Evolutionary conservation across 2,329 filamentous ascomycete species (phyloP).

Genomic region (Phaeoacremonium minimum): DNA sequence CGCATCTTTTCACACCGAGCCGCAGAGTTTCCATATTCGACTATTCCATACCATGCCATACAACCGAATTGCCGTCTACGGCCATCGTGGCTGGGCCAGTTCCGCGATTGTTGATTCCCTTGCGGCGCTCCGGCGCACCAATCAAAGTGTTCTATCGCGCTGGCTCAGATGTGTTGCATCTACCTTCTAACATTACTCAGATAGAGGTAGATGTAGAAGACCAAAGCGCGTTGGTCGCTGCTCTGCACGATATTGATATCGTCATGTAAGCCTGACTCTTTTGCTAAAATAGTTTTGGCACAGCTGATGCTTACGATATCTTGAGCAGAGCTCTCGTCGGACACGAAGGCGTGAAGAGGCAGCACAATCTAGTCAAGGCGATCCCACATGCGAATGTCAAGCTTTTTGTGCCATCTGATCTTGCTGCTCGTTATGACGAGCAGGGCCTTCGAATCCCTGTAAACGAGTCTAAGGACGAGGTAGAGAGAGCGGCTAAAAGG

Average conservation of each 20-base stretch:
- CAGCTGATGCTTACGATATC: not conserved
- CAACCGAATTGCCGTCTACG: constrained; percentile 22
- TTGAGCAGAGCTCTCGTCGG: not conserved
- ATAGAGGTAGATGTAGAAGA: not conserved
- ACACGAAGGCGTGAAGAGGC: not conserved
- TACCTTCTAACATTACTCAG: constrained; percentile 8
- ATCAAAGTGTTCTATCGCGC: constrained; percentile 18
- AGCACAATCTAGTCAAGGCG: not conserved
- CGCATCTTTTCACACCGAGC: too few relatives aligned
- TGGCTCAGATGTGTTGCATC: constrained; percentile 16
- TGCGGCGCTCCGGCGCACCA: constrained; percentile 15
- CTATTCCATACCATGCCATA: constrained; percentile 13
- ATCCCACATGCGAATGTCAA: constrained; percentile 14
- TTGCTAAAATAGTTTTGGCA: not conserved
- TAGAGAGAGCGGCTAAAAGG: constrained; percentile 15
- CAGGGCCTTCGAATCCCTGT: constrained; percentile 14
- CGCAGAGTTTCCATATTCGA: too few relatives aligned
- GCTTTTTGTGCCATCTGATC: constrained; percentile 21
- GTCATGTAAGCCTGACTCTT: not conserved
- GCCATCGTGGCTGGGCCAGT: constrained; percentile 20
- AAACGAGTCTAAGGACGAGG: constrained; percentile 16
- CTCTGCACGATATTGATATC: not conserved
- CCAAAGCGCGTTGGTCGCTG: not conserved
- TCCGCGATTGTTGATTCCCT: constrained; percentile 17
- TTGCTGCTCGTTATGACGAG: constrained; percentile 16